A percentile compares a stretch with the other conserved stretches of the same genome.
Conservation (phyloP, 169 alveolate genomes). For the Plasmodium malariae region DNA sequence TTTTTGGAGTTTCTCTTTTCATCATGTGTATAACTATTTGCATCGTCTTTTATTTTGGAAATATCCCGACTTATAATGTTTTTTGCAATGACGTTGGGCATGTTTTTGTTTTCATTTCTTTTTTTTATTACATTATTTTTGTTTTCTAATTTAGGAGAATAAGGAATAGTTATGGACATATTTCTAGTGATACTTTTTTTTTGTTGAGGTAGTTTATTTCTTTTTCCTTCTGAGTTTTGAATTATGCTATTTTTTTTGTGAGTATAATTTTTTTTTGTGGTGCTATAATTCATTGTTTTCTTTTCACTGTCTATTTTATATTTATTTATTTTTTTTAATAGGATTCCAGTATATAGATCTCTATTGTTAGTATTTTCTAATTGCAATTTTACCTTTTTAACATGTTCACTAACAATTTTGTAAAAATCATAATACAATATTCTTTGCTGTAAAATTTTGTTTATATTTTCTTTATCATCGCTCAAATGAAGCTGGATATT, state of each 20-base stretch:
- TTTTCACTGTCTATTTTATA: constrained; percentile 29
- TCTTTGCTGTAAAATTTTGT: constrained; percentile 1
- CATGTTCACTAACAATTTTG: neutral
- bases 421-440: constrained; percentile 44
- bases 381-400: constrained; percentile 17
- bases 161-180: no score
- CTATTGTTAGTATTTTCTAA: constrained; percentile 46
- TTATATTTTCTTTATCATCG: neutral
- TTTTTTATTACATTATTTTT: neutral
- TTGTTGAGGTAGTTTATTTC: neutral
- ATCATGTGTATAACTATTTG: no score
- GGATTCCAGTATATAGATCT: constrained; percentile 59
- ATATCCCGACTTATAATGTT: neutral
- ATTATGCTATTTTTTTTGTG: neutral
- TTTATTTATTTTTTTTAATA: constrained; percentile 38
- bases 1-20: neutral
- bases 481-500: neutral
- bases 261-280: neutral
- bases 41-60: neutral
- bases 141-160: neutral
- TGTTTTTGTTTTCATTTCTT: neutral
- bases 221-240: neutral
- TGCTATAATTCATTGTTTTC: neutral
- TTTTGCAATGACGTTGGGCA: neutral
- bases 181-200: no score